Evolutionary conservation across 768 basidiomycete genomes (phyloP).

Genomic region (Roridomyces roridus): DNA sequence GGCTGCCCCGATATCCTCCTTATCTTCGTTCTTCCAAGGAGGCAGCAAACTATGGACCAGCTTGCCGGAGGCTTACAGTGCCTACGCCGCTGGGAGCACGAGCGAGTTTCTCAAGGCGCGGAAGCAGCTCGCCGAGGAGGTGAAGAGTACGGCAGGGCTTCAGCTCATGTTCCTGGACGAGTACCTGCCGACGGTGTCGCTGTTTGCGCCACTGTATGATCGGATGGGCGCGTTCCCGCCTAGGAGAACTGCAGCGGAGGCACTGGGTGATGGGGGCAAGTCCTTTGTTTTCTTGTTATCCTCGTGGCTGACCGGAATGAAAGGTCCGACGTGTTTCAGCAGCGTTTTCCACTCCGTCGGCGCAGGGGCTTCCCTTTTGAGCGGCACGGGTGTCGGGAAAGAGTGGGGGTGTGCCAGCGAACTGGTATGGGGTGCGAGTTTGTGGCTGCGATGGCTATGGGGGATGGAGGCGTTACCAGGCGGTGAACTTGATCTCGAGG

Average conservation of each 20-base stretch:
- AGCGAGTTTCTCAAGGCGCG: neutral
- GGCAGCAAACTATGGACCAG: neutral
- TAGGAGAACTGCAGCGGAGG: slow-evolving; percentile 13
- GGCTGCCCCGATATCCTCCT: neutral
- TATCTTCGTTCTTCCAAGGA: neutral
- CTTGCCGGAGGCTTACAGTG: neutral
- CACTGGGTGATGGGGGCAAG: slow-evolving; percentile 9
- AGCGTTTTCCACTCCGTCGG: slow-evolving; percentile 25
- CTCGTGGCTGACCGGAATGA: neutral
- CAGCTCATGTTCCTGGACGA: slow-evolving; percentile 24
- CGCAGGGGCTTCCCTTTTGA: slow-evolving; percentile 25
- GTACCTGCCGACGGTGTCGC: slow-evolving; percentile 9
- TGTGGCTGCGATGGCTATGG: slow-evolving; percentile 27
- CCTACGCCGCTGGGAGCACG: neutral
- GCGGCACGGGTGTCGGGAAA: slow-evolving; percentile 17
- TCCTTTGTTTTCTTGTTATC: neutral
- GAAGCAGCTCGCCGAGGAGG: neutral
- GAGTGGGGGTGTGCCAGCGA: slow-evolving; percentile 20
- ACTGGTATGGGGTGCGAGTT: slow-evolving; percentile 22
- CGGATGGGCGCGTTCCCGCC: slow-evolving; percentile 17
- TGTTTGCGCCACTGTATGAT: slow-evolving; percentile 23
- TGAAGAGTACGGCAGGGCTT: neutral
- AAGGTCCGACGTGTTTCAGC: slow-evolving; percentile 18
- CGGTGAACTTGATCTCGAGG: neutral
- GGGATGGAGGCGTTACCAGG: slow-evolving; percentile 17